Evolutionary conservation across 2,329 filamentous ascomycete species (phyloP).

Genomic region (Pyricularia sp.): DNA sequence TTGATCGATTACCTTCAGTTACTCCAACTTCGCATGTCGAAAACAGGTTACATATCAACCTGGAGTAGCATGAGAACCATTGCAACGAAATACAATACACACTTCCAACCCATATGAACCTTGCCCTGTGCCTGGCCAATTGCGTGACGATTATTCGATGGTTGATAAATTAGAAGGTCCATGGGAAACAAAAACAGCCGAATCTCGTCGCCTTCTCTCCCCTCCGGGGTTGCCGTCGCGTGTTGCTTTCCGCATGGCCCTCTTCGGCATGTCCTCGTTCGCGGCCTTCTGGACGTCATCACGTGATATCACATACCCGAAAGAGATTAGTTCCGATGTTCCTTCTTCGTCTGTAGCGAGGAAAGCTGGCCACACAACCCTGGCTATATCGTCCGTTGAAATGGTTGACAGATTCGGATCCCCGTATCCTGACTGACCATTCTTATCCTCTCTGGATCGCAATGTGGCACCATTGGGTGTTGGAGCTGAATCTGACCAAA

Average conservation of each 20-base stretch:
- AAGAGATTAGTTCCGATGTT: not conserved
- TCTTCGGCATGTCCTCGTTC: not conserved
- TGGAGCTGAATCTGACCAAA: not conserved
- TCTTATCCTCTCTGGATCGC: not conserved
- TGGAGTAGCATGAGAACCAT: too few relatives aligned
- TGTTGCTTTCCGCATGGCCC: not conserved
- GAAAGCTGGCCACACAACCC: not conserved
- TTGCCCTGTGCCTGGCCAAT: not conserved
- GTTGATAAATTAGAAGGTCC: not conserved
- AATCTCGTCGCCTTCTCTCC: not conserved
- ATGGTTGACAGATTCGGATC: not conserved
- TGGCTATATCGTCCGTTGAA: not conserved
- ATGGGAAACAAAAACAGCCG: not conserved
- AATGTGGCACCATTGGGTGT: not conserved
- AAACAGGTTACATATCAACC: too few relatives aligned
- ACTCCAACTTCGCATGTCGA: too few relatives aligned
- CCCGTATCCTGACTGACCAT: not conserved
- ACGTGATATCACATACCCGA: not conserved
- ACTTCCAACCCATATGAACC: not conserved
- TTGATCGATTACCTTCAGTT: too few relatives aligned
- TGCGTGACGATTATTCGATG: not conserved
- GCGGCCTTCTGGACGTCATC: not conserved
- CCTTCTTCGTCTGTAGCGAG: not conserved
- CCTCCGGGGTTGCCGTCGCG: not conserved
- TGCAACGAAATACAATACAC: too few relatives aligned